These are phyloP conservation scores for Austroboletus sp. DNA, from an alignment of 1,284 basidiomycete genomes.

Conservation along the genomic window DNA sequence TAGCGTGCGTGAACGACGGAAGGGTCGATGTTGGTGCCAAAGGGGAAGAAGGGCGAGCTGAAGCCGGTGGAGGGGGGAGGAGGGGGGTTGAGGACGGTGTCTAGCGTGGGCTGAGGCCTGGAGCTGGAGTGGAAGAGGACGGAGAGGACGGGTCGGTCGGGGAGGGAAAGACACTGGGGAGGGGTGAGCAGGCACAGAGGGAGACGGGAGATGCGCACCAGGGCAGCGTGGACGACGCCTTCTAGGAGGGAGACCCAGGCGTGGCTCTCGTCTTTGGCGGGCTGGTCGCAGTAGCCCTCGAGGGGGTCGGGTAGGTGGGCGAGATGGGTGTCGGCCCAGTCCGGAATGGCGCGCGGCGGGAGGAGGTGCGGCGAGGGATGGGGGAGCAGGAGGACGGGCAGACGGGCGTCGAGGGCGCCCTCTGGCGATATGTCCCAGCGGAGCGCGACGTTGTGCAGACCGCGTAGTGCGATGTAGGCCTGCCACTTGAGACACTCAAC, in stretches of 20 bases:
- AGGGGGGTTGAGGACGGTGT: constrained; percentile 51
- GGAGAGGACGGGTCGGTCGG: constrained; percentile 37
- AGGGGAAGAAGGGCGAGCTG: constrained; percentile 53
- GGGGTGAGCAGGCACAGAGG: constrained; percentile 1
- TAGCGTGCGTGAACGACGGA: constrained; percentile 51
- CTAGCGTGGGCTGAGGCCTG: constrained; percentile 32
- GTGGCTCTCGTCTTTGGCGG: constrained; percentile 60
- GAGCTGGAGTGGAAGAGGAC: constrained; percentile 34
- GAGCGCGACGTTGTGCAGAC: constrained; percentile 44
- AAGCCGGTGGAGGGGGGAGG: constrained; percentile 65
- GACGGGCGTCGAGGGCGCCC: constrained; percentile 57
- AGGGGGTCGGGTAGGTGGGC: constrained; percentile 40
- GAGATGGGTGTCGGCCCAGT: constrained; percentile 57
- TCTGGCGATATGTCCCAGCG: constrained; percentile 61
- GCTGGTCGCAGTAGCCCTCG: constrained; percentile 59
- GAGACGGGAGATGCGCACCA: constrained; percentile 43
- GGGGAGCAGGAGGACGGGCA: constrained; percentile 60
- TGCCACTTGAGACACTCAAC: constrained; percentile 83
- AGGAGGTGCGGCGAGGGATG: constrained; percentile 47
- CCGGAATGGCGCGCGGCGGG: constrained; percentile 57
- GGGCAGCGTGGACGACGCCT: constrained; percentile 63
- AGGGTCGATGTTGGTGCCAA: constrained; percentile 49
- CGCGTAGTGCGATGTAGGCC: constrained; percentile 68
- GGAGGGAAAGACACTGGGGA: constrained; percentile 44
- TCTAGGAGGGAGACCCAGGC: constrained; percentile 75